Conservation (phyloP, 805 yeast species). For the Metschnikowia cerradonensis region DNA sequence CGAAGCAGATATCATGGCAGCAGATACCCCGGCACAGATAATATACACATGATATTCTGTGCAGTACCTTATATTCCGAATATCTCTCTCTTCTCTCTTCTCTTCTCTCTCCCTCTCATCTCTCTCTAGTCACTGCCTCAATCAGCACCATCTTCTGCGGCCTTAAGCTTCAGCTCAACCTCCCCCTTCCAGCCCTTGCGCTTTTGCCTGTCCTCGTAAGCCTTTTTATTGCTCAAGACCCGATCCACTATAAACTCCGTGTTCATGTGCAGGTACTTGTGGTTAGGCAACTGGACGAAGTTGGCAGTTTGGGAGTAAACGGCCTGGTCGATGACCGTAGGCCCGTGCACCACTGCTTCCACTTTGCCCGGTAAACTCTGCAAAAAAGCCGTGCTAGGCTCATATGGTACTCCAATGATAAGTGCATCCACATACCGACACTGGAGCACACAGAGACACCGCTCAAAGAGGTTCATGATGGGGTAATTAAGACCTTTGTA, state of each 20-base stretch:
- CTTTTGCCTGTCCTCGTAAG: constrained; percentile 82
- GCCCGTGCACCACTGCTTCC: constrained; percentile 53
- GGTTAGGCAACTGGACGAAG: constrained; percentile 44
- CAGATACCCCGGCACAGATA: no score
- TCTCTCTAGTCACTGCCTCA: not conserved
- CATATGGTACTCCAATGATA: constrained; percentile 64
- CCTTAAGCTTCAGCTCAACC: constrained; percentile 28
- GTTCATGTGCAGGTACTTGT: constrained; percentile 60
- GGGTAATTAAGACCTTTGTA: constrained; percentile 66
- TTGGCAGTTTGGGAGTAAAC: constrained; percentile 35
- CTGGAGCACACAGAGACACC: constrained; percentile 83
- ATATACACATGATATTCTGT: no score
- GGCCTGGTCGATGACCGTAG: constrained; percentile 36
- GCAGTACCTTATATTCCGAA: no score
- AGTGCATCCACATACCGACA: constrained; percentile 81
- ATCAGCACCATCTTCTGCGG: not conserved
- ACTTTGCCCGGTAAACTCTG: constrained; percentile 36
- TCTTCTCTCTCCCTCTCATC: no score
- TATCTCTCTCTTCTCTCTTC: no score
- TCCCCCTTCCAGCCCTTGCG: constrained; percentile 80
- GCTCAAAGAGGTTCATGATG: constrained; percentile 82
- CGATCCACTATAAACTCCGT: constrained; percentile 71
- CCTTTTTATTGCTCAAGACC: constrained; percentile 60
- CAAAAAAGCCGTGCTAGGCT: constrained; percentile 42
- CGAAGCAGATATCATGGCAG: no score